Percentiles rank a stretch among this genome's conserved stretches.
Conservation (phyloP, 73 alveolate genomes). For the Paramecium octaurelia region DNA sequence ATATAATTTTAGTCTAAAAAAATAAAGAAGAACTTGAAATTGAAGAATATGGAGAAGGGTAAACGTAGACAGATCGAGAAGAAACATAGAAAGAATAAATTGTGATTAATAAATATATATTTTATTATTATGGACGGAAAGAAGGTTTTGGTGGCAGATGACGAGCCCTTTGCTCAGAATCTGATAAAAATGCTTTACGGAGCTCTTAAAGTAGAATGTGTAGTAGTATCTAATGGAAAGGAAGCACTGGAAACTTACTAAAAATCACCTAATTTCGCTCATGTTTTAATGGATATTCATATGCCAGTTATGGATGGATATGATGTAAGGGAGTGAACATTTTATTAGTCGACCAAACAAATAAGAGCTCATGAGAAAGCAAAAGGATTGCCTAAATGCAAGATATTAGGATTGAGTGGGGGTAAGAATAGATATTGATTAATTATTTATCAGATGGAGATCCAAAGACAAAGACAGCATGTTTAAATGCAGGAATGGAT, state of each 20-base stretch:
- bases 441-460: conserved; percentile 4
- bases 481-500: conserved; percentile 36
- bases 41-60: conserved; percentile 60
- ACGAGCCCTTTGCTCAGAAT: neutral
- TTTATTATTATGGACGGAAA: conserved; percentile 40
- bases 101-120: conserved; percentile 4
- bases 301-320: conserved; percentile 49
- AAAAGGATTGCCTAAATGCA: neutral
- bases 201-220: conserved; percentile 35
- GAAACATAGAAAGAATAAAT: neutral
- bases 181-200: neutral
- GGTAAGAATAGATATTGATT: neutral
- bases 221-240: conserved; percentile 25
- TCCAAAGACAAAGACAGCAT: conserved; percentile 9
- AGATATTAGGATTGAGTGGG: conserved; percentile 11
- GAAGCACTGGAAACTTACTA: conserved; percentile 26
- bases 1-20: conserved; percentile 6
- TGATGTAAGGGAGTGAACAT: neutral
- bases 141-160: conserved; percentile 38
- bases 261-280: neutral
- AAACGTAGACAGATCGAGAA: conserved; percentile 33
- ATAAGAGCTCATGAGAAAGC: conserved; percentile 38
- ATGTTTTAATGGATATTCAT: conserved; percentile 39
- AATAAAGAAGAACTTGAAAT: conserved; percentile 51
- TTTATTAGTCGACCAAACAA: conserved; percentile 3